A percentile compares a stretch with the other conserved stretches of the same genome.
These are phyloP conservation scores for Conticribra weissflogii DNA, from an alignment of 108 stramenopile genomes.

Conservation along the genomic window DNA sequence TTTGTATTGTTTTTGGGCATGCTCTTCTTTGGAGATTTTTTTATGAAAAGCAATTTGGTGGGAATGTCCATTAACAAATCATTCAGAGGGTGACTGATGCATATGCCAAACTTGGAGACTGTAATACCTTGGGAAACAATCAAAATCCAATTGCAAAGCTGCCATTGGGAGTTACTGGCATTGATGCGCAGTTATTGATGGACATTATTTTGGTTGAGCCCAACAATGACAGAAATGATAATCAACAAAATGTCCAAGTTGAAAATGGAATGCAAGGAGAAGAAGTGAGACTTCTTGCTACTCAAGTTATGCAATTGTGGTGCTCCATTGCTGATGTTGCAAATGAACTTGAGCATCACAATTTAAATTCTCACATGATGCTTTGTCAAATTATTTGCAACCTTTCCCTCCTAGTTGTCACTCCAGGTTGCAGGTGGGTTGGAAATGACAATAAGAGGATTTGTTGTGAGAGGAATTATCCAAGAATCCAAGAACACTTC, in stretches of 20 bases:
- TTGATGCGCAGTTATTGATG: slow-evolving; percentile 5
- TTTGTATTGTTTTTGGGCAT: slow-evolving; percentile 12
- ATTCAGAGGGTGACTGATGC: slow-evolving; percentile 1
- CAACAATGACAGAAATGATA: not conserved
- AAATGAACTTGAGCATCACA: not conserved
- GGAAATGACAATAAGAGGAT: not conserved
- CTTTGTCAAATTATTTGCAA: not conserved
- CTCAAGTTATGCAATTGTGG: not conserved
- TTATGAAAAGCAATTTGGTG: not conserved
- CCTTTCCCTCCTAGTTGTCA: not conserved
- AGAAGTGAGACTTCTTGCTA: not conserved
- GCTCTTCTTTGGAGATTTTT: slow-evolving; percentile 4
- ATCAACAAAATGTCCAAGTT: not conserved
- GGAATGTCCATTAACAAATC: not conserved
- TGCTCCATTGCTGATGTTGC: not conserved
- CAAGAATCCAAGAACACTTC: slow-evolving; percentile 20
- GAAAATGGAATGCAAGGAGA: not conserved
- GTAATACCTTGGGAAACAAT: not conserved
- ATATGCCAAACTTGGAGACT: slow-evolving; percentile 10
- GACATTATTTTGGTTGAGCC: not conserved
- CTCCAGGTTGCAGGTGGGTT: not conserved
- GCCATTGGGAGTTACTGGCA: slow-evolving; percentile 6
- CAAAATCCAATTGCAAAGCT: slow-evolving; percentile 1
- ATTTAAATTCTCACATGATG: not conserved
- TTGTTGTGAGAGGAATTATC: not conserved